A percentile compares a stretch with the other conserved stretches of the same genome.
phyloP scores from a whole-genome alignment of 352 stramenopile species.

The Phytophthora palmivora region DNA sequence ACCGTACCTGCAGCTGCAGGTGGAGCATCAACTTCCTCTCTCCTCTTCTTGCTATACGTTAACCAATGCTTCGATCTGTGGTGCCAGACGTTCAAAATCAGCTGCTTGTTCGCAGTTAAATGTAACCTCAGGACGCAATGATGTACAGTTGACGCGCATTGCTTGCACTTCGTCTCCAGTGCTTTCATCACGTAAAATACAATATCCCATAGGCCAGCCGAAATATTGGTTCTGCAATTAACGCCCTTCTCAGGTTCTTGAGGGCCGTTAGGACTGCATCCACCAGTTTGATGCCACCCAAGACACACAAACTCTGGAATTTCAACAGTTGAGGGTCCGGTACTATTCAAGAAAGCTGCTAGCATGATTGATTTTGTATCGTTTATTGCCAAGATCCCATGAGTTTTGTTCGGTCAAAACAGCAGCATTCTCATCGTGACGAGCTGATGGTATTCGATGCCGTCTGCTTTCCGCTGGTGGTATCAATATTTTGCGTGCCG shows the following conservation, averaged over 20 bases:
- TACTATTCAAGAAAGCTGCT: neutral
- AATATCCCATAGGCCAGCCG: neutral
- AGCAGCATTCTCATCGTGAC: neutral
- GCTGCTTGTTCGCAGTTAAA: neutral
- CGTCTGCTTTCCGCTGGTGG: neutral
- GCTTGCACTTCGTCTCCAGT: neutral
- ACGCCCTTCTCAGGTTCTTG: neutral
- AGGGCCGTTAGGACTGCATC: neutral
- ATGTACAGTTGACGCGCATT: neutral
- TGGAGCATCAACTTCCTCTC: slow-evolving; percentile 5
- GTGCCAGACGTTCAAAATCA: neutral
- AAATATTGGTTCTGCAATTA: neutral
- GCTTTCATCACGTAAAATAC: neutral
- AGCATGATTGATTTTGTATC: neutral
- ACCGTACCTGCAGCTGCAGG: slow-evolving; percentile 40
- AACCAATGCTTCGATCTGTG: neutral
- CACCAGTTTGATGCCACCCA: neutral
- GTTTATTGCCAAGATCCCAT: neutral
- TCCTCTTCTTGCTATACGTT: neutral
- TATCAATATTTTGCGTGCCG: neutral
- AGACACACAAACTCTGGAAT: neutral
- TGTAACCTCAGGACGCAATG: neutral
- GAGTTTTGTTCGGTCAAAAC: neutral
- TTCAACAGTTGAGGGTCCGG: neutral
- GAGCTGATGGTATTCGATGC: neutral